Evolutionary conservation across 177 flowering plant genomes (phyloP).

Genomic region (Telopea speciosissima): DNA sequence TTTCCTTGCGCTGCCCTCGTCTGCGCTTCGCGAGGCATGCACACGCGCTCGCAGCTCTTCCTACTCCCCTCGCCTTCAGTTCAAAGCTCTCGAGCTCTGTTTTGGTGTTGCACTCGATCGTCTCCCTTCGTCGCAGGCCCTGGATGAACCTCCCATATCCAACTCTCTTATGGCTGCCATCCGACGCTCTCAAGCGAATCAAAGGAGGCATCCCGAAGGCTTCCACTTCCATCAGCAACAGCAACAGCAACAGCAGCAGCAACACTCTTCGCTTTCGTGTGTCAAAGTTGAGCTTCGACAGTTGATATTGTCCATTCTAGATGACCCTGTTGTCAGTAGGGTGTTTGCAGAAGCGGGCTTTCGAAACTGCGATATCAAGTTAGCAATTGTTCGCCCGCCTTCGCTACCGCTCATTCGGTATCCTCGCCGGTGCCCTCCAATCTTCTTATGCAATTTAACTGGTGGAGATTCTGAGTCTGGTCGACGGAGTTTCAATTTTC

Average conservation of each 20-base stretch:
- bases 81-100: slow-evolving; percentile 71
- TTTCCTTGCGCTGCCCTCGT: slow-evolving; percentile 47
- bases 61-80: slow-evolving; percentile 54
- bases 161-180: slow-evolving; percentile 67
- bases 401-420: slow-evolving; percentile 29
- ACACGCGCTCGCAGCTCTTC: slow-evolving; percentile 40
- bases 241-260: slow-evolving; percentile 6
- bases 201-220: slow-evolving; percentile 46
- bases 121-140: slow-evolving; percentile 41
- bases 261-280: slow-evolving; percentile 20
- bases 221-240: slow-evolving; percentile 32
- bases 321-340: slow-evolving; percentile 90
- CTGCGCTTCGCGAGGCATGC: slow-evolving; percentile 65
- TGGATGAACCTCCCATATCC: slow-evolving; percentile 51
- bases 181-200: slow-evolving; percentile 60
- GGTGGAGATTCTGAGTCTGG: slow-evolving; percentile 22
- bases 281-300: slow-evolving; percentile 74
- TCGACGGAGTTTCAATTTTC: slow-evolving; percentile 32
- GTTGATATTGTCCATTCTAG: slow-evolving; percentile 74
- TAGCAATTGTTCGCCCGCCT: slow-evolving; percentile 41
- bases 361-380: slow-evolving; percentile 73
- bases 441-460: slow-evolving; percentile 58
- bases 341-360: slow-evolving; percentile 90
- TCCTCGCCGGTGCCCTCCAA: slow-evolving; percentile 42
- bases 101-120: slow-evolving; percentile 76